phyloP scores from a whole-genome alignment of 768 basidiomycete genomes.

The Hypholoma fasciculare region DNA sequence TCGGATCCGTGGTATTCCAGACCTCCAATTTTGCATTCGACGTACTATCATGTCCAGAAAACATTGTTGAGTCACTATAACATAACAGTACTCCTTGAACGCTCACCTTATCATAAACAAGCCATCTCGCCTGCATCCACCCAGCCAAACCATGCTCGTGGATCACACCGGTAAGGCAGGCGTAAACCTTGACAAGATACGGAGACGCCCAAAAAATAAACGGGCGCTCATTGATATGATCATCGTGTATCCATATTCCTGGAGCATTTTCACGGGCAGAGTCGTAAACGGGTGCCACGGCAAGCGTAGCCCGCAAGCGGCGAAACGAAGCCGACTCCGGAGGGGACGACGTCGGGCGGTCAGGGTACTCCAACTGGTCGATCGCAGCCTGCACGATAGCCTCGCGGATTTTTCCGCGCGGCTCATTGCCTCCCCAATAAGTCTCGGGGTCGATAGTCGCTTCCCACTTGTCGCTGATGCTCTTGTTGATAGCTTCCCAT shows the following conservation, averaged over 20 bases:
- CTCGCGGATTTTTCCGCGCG: not conserved
- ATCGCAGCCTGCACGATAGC: not conserved
- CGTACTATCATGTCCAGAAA: too few relatives aligned
- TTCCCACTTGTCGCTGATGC: not conserved
- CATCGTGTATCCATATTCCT: not conserved
- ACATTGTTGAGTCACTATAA: too few relatives aligned
- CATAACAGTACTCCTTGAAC: too few relatives aligned
- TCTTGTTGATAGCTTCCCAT: not conserved
- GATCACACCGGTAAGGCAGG: not conserved
- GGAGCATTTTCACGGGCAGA: not conserved
- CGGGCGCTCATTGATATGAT: too few relatives aligned
- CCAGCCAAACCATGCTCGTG: not conserved
- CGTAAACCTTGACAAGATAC: not conserved
- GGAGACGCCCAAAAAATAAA: not conserved
- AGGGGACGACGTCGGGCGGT: not conserved
- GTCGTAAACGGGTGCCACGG: too few relatives aligned
- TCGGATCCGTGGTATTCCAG: too few relatives aligned
- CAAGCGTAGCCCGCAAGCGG: not conserved
- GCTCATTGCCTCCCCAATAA: not conserved
- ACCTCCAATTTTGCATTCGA: too few relatives aligned
- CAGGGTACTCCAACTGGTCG: not conserved
- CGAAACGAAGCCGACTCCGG: not conserved
- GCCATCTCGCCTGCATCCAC: not conserved
- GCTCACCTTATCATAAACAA: not conserved
- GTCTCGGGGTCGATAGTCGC: not conserved